These are phyloP conservation scores for Oryza officinalis DNA, from an alignment of 176 grass and related monocot species.

Conservation along the genomic window DNA sequence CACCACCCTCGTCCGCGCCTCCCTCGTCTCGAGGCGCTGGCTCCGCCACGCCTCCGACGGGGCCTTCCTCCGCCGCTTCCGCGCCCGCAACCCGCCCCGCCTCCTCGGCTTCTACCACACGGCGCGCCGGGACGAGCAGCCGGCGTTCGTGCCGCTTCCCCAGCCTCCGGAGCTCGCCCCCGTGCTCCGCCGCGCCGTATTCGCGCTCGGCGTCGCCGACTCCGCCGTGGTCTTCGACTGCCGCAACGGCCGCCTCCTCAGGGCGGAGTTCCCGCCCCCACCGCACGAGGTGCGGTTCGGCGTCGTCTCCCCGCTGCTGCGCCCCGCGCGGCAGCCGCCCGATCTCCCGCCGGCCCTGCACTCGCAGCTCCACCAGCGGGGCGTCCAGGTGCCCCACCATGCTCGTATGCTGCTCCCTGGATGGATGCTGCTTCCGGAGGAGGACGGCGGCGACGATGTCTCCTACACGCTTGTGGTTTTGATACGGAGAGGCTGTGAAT, in stretches of 20 bases:
- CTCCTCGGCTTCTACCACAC: not conserved
- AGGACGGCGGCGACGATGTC: not conserved
- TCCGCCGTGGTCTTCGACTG: not conserved
- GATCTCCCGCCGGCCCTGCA: not conserved
- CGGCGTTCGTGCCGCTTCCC: not conserved
- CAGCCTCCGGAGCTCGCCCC: not conserved
- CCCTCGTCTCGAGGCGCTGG: conserved; percentile 19
- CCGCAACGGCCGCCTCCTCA: not conserved
- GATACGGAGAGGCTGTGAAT: not conserved
- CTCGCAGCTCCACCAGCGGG: not conserved
- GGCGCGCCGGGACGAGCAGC: not conserved
- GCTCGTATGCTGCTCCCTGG: too few relatives aligned
- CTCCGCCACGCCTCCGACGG: not conserved
- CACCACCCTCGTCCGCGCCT: conserved; percentile 10
- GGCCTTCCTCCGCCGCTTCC: conserved; percentile 10
- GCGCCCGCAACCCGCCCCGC: not conserved
- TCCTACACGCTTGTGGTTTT: not conserved
- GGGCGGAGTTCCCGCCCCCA: not conserved
- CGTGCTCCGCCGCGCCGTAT: not conserved
- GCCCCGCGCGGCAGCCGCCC: too few relatives aligned
- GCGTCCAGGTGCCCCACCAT: not conserved
- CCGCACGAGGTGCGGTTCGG: not conserved
- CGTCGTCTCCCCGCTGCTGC: not conserved
- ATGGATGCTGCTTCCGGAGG: not conserved
- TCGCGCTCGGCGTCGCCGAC: not conserved